Conservation (phyloP, 805 yeast species). For the Suhomyces pyralidae region DNA sequence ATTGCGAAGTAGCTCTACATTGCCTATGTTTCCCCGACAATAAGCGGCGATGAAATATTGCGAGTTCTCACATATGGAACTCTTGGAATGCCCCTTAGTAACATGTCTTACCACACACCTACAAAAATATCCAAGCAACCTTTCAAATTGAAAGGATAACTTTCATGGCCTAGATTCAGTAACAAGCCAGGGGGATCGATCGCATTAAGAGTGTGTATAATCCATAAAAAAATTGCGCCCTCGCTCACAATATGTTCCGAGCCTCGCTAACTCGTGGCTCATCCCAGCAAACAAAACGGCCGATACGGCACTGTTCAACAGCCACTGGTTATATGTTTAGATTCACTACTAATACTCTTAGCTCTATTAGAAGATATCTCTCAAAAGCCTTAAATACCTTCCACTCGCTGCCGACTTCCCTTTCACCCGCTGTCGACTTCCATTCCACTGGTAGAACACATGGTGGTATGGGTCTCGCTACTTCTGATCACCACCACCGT, state of each 20-base stretch:
- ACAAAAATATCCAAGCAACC: too few relatives aligned
- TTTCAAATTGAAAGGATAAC: too few relatives aligned
- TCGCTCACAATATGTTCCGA: not conserved
- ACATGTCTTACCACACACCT: not conserved
- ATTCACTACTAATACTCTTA: not conserved
- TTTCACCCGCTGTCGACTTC: not conserved
- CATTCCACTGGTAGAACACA: too few relatives aligned
- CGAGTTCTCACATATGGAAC: not conserved
- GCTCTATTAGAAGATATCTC: not conserved
- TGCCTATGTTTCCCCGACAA: too few relatives aligned
- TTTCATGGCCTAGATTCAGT: too few relatives aligned
- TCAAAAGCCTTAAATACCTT: not conserved
- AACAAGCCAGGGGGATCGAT: too few relatives aligned
- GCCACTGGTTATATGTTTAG: not conserved
- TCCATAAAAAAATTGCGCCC: too few relatives aligned
- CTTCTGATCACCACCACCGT: not conserved
- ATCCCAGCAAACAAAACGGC: not conserved
- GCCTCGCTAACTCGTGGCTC: not conserved
- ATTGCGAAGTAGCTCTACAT: too few relatives aligned
- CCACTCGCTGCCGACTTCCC: not conserved
- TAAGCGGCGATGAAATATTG: not conserved
- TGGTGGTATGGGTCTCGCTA: not conserved
- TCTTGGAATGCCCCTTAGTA: not conserved
- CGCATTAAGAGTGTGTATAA: too few relatives aligned
- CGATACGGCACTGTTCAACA: not conserved